Evolutionary conservation across 805 yeast species (phyloP).

Genomic region (Kuraishia ogatae): DNA sequence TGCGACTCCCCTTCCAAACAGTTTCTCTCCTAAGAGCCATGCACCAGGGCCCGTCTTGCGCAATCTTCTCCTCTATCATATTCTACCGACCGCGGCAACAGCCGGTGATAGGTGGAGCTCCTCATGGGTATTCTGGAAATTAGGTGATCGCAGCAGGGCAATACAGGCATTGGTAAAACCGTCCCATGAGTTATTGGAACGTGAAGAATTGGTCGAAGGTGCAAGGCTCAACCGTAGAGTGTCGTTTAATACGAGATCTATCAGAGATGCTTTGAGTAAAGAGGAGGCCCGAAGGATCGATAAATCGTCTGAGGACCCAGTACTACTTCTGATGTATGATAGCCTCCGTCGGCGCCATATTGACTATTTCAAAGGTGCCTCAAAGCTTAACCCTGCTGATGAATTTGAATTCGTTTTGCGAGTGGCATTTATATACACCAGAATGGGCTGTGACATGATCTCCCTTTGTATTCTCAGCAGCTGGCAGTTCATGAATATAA

Average conservation of each 20-base stretch:
- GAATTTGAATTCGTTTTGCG: constrained; percentile 60
- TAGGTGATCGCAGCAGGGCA: constrained; percentile 38
- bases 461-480: constrained; percentile 51
- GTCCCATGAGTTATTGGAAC: constrained; percentile 28
- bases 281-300: background rate
- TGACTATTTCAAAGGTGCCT: constrained; percentile 41
- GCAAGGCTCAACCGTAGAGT: constrained; percentile 19
- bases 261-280: background rate
- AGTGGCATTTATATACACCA: constrained; percentile 56
- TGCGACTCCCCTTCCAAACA: background rate
- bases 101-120: constrained; percentile 74
- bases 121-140: constrained; percentile 73
- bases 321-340: constrained; percentile 56
- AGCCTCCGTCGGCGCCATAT: constrained; percentile 46
- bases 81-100: constrained; percentile 49
- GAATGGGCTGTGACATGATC: constrained; percentile 90
- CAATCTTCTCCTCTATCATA: constrained; percentile 35
- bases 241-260: background rate
- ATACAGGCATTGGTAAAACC: constrained; percentile 58
- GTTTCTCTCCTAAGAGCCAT: background rate
- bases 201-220: constrained; percentile 18
- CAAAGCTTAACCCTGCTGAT: constrained; percentile 28
- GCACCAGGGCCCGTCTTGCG: constrained; percentile 31
- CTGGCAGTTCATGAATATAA: constrained; percentile 48
- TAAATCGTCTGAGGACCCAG: constrained; percentile 59